Conservation (phyloP, 2,329 filamentous ascomycete genomes). For the Cadophora luteo-olivacea region DNA sequence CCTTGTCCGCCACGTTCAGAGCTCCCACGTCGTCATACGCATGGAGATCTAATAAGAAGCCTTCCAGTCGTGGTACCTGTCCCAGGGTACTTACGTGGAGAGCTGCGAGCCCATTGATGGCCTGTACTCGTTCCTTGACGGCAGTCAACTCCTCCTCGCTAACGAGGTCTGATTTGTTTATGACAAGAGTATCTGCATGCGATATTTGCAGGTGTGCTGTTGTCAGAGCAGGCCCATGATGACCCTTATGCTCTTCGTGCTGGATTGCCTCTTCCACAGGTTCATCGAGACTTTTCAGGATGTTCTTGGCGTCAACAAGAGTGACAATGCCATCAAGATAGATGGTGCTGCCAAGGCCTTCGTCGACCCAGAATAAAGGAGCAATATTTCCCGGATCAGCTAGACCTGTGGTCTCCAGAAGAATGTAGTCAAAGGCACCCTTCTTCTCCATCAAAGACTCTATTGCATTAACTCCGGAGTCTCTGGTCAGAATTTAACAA, state of each 20-base stretch:
- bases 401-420: slow-evolving; percentile 93
- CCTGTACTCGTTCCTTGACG: slow-evolving; percentile 74
- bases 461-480: slow-evolving; percentile 91
- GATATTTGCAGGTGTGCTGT: slow-evolving; percentile 97
- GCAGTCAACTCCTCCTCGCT: slow-evolving; percentile 68
- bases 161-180: slow-evolving; percentile 94
- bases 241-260: slow-evolving; percentile 56
- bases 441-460: slow-evolving; percentile 95
- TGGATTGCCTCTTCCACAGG: slow-evolving; percentile 59
- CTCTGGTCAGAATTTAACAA: slow-evolving; percentile 56
- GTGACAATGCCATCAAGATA: slow-evolving; percentile 98
- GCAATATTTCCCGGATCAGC: slow-evolving; percentile 96
- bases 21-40: slow-evolving; percentile 86
- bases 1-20: slow-evolving; percentile 74
- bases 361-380: slow-evolving; percentile 96
- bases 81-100: slow-evolving; percentile 83
- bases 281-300: slow-evolving; percentile 82
- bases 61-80: slow-evolving; percentile 81
- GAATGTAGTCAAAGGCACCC: slow-evolving; percentile 95
- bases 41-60: slow-evolving; percentile 86
- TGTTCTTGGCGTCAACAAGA: slow-evolving; percentile 93
- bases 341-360: slow-evolving; percentile 91
- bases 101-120: slow-evolving; percentile 90
- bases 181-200: slow-evolving; percentile 91
- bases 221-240: slow-evolving; percentile 75